Base-by-base conservation (phyloP, 169 alveolate species). In the Prorocentrum cordatum region DNA sequence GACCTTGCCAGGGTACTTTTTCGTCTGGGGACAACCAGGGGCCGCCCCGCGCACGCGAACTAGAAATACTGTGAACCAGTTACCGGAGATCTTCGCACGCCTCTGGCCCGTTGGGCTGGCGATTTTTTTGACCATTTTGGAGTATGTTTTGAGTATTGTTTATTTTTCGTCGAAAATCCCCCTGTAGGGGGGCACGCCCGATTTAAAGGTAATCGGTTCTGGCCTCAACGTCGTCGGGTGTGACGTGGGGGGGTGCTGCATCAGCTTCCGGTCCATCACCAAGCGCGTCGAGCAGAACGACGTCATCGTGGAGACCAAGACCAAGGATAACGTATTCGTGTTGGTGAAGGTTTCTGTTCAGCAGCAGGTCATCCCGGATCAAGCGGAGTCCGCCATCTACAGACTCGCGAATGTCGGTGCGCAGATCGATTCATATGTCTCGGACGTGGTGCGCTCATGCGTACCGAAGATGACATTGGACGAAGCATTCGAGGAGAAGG, bases 231-330 rank as follows among this genome's bases (percentile, higher is more conserved):
- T n/a, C n/a, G n/a, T n/a, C n/a, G n/a, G n/a, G n/a, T n/a, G n/a
- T n/a, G n/a, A n/a, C n/a, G n/a, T n/a, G n/a, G n/a, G n/a, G n/a
- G 73, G 73, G 12, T 64, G 77, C 27, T 80, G 90, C 54, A 54
- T 80, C 47, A 27, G 77, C 77, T 80, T 80, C 27, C 79, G 90
- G 14, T 80, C 90, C 58, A 80, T 80, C 68, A 80, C 90, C 22
- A 58, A 64, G 24, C 54, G 83, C 3, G 62, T 71, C 10, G 83
- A 83, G 61, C 83, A 64, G 72, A 66, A 62, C 58, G 62, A 47
- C 68, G 91, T 62, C 24, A 33, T 32, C 3, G 91, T 64, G 16
- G 33, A 71, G 39, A 66, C 91, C 54, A 66, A 64, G 72, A 66
- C 90, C 58, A 80, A 80, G 90, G 90, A 61, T 20, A 42, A 42